Evolutionary conservation across 768 basidiomycete species (phyloP).

Genomic region (Mycena vitilis): DNA sequence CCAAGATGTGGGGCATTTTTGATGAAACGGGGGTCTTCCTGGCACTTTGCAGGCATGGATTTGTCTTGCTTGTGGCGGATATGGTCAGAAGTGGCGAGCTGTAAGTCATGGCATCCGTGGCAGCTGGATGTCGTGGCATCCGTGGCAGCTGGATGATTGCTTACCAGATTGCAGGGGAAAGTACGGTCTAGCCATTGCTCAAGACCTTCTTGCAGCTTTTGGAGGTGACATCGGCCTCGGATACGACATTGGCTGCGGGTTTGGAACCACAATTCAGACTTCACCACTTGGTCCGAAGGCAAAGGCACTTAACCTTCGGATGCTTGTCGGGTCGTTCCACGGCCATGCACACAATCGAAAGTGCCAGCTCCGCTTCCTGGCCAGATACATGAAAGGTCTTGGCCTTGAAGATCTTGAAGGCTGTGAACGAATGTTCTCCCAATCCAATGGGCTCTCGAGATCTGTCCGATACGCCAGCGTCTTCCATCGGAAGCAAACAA

Average conservation of each 20-base stretch:
- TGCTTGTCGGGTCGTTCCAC: conserved; percentile 16
- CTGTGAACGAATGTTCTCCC: conserved; percentile 29
- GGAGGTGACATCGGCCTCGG: conserved; percentile 34
- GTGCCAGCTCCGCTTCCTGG: conserved; percentile 25
- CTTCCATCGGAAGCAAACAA: conserved; percentile 31
- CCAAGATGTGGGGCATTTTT: conserved; percentile 37
- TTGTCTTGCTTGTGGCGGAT: conserved; percentile 34
- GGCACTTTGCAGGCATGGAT: conserved; percentile 39
- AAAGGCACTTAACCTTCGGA: no score
- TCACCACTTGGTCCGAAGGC: no score
- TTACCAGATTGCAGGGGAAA: not conserved
- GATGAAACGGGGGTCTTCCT: conserved; percentile 40
- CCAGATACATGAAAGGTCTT: conserved; percentile 22
- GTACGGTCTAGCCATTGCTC: not conserved
- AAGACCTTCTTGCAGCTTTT: not conserved
- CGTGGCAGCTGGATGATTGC: not conserved
- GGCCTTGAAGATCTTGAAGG: conserved; percentile 31
- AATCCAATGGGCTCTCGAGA: conserved; percentile 27
- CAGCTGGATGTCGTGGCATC: no score
- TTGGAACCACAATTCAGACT: not conserved
- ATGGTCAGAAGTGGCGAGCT: no score
- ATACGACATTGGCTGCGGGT: not conserved
- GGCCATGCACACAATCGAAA: conserved; percentile 25
- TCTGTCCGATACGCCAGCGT: conserved; percentile 2
- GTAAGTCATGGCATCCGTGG: no score